A percentile compares a stretch with the other conserved stretches of the same genome.
phyloP scores from a whole-genome alignment of 805 yeast species.

The Candida morakotiae region DNA sequence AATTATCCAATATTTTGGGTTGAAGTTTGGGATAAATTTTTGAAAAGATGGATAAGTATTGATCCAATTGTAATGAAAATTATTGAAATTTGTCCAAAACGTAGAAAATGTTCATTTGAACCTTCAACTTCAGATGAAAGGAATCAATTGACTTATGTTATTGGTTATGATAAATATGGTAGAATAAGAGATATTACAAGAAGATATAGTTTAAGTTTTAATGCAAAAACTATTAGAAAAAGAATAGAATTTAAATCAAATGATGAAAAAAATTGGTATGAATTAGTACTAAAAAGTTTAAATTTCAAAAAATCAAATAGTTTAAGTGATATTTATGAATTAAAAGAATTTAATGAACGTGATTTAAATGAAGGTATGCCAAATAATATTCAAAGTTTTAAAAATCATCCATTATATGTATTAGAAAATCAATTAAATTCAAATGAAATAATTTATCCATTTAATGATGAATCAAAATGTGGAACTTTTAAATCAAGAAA shows the following conservation, averaged over 20 bases:
- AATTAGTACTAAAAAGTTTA: conserved; percentile 25
- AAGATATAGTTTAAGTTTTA: conserved; percentile 66
- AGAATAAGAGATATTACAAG: conserved; percentile 80
- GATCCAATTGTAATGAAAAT: conserved; percentile 70
- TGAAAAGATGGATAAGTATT: conserved; percentile 75
- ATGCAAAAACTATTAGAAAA: conserved; percentile 72
- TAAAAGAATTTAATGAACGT: conserved; percentile 55
- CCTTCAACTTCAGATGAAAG: conserved; percentile 61
- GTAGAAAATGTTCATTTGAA: conserved; percentile 56
- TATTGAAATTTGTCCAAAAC: conserved; percentile 57
- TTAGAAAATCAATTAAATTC: conserved; percentile 68
- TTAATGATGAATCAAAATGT: conserved; percentile 49
- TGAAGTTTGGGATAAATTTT: conserved; percentile 83
- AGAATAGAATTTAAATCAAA: conserved; percentile 57
- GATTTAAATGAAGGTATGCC: conserved; percentile 85
- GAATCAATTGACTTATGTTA: conserved; percentile 65
- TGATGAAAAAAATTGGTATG: conserved; percentile 60
- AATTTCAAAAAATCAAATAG: conserved; percentile 15
- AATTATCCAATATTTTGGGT: conserved; percentile 82
- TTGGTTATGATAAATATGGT: conserved; percentile 68
- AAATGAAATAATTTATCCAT: conserved; percentile 70
- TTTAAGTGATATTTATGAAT: conserved; percentile 50
- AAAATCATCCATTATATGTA: conserved; percentile 82
- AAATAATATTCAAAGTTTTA: conserved; percentile 73
- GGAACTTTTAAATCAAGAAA: conserved; percentile 61